A percentile compares a stretch with the other conserved stretches of the same genome.
phyloP scores from a whole-genome alignment of 1,139 yeast genomes.

The Fermentozyma sake region DNA sequence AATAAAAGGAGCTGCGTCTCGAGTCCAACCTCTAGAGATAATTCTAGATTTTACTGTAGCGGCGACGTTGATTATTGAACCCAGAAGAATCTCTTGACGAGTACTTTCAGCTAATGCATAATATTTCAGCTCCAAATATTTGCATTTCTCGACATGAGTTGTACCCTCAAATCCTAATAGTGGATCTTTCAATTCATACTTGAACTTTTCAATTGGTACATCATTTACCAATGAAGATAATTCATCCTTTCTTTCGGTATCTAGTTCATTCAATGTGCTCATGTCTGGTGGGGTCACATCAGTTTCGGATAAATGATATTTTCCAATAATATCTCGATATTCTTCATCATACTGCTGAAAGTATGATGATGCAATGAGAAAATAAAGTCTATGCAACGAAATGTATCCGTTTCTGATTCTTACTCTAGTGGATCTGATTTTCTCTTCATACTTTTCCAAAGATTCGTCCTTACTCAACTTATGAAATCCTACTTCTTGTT shows the following conservation, averaged over 20 bases:
- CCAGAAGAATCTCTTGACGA: constrained; percentile 48
- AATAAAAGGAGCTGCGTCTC: constrained; percentile 9
- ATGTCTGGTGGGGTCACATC: neutral
- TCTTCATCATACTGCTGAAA: constrained; percentile 56
- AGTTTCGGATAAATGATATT: constrained; percentile 6
- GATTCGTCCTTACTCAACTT: constrained; percentile 14
- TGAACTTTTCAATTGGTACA: constrained; percentile 12
- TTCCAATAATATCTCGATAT: constrained; percentile 23
- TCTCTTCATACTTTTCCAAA: constrained; percentile 20
- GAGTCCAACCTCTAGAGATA: constrained; percentile 18
- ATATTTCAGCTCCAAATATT: constrained; percentile 30
- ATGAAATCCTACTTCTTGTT: constrained; percentile 4
- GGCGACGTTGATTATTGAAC: constrained; percentile 36
- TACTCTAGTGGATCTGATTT: constrained; percentile 18
- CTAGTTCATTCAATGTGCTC: constrained; percentile 3
- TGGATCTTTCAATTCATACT: constrained; percentile 8
- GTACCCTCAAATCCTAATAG: constrained; percentile 9
- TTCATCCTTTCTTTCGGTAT: constrained; percentile 17
- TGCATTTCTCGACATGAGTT: constrained; percentile 11
- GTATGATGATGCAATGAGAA: constrained; percentile 77
- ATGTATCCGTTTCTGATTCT: constrained; percentile 52
- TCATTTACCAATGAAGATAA: constrained; percentile 21
- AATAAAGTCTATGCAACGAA: constrained; percentile 67
- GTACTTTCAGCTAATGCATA: constrained; percentile 63
- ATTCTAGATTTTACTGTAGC: constrained; percentile 23